These are phyloP conservation scores for Chlorella sp. DNA, from an alignment of 139 green algal genomes.

Conservation along the genomic window DNA sequence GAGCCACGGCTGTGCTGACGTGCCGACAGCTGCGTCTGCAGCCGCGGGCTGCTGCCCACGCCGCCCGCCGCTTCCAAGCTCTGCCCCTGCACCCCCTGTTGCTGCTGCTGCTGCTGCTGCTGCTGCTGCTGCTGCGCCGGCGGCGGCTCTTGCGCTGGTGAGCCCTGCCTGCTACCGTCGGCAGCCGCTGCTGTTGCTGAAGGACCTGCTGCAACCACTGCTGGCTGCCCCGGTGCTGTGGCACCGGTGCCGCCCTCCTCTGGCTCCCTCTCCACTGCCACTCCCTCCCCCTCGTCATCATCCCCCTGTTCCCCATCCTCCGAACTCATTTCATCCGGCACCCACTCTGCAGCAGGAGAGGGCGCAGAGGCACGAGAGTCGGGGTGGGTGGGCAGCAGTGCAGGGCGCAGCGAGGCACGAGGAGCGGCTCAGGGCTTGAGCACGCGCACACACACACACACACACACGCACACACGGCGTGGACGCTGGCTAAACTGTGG, in stretches of 20 bases:
- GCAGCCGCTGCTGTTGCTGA: neutral
- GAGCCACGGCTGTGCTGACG: neutral
- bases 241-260: neutral
- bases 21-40: neutral
- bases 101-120: neutral
- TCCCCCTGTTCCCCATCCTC: neutral
- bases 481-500: neutral
- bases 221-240: neutral
- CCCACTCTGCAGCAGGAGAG: conserved; percentile 18
- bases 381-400: neutral
- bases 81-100: neutral
- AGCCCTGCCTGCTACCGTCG: neutral
- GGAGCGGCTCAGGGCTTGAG: neutral
- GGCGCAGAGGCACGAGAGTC: neutral
- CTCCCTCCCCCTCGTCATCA: neutral
- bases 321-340: conserved; percentile 34
- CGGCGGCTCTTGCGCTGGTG: neutral
- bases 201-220: neutral
- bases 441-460: neutral
- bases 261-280: neutral
- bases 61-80: neutral
- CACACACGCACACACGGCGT: neutral
- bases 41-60: neutral
- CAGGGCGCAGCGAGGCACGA: neutral
- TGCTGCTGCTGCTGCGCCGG: neutral